Percentiles rank a stretch among this genome's conserved stretches.
phyloP scores from a whole-genome alignment of 345 rosid genomes.

The Bretschneidera sinensis region DNA sequence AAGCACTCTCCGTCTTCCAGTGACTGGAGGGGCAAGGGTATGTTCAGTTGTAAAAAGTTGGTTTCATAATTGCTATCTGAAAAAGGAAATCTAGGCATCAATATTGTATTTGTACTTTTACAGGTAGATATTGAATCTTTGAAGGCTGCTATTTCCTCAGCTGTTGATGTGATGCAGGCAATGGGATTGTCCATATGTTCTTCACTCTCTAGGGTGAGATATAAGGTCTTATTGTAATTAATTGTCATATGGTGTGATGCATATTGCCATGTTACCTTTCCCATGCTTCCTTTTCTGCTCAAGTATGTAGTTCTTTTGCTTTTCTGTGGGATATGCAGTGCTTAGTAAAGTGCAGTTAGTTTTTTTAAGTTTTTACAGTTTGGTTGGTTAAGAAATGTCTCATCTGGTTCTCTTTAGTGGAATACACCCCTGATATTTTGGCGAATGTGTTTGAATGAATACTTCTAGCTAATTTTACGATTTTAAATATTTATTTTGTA shows the following conservation, averaged over 20 bases:
- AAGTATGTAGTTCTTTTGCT: background rate
- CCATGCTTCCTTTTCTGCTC: background rate
- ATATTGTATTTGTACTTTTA: constrained; percentile 12
- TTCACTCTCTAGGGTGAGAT: constrained; percentile 64
- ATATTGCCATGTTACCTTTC: too few relatives aligned
- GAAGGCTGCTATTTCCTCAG: constrained; percentile 78
- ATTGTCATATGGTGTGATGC: too few relatives aligned
- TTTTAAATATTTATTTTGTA: background rate
- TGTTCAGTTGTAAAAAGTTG: constrained; percentile 8
- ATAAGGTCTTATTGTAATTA: background rate
- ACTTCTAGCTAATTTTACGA: too few relatives aligned
- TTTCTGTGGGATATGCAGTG: too few relatives aligned
- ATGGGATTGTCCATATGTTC: constrained; percentile 76
- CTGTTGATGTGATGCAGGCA: constrained; percentile 87
- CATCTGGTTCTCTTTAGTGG: too few relatives aligned
- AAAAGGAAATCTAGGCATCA: constrained; percentile 18
- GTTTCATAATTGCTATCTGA: constrained; percentile 6
- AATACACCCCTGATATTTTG: too few relatives aligned
- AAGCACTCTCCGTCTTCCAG: constrained; percentile 86
- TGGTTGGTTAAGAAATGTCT: too few relatives aligned
- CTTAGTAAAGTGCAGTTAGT: too few relatives aligned
- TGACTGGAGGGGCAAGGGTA: constrained; percentile 86
- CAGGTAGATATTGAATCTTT: constrained; percentile 82
- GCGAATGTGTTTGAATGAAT: too few relatives aligned
- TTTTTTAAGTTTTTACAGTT: too few relatives aligned